Base-by-base conservation (phyloP, 2,329 filamentous ascomycete genomes). In the Diplodia sapinea region DNA sequence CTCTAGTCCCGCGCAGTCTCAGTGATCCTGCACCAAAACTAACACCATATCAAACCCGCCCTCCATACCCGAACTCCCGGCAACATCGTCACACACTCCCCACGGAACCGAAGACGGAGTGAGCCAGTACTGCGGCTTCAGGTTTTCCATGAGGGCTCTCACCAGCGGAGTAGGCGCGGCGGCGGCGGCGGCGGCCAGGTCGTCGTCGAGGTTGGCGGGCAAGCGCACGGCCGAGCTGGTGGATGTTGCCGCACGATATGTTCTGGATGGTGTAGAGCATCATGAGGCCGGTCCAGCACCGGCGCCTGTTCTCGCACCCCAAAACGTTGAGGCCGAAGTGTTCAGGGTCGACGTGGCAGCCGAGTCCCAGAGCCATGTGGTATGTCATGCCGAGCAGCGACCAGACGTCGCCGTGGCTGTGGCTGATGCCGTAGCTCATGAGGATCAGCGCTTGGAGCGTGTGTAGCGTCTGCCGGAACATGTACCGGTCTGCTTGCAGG, bases 191-290 rank as follows among this genome's bases (percentile, higher is more conserved):
- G 17, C 40, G 7, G n/a, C n/a, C n/a, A n/a, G n/a, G n/a, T 55
- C 31, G 12, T 55, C 52, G 31, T 55, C 7, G 29, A 36, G 2
- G n/a, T 55, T 55, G 4, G 52, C 31, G 17, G 52, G 52, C 3
- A 55, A 3, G 29, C 31, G 31, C 17, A 79, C 77, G 33, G 75
- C 72, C 15, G 75, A 72, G 1, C 23, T 26, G 74, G n/a, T 76
- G 74, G 1, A 79, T 66, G 52, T 76, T 78, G 7, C 78, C 77
- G 57, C 79, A 75, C 1, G 74, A 72, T 11, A 76, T 75, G 56
- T 79, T 79, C 65, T 81, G 79, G 13, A 75, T 74, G 2, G 74
- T 79, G 63, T 79, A 80, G 2, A 81, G 72, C 74, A 80, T 79
- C 73, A 78, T 78, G 8, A 81, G 62, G 0, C 75, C 79, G 3